Percentiles rank a stretch among this genome's conserved stretches.
Conservation (phyloP, 2,329 filamentous ascomycete species). For the Ophiostoma fasciatum region DNA sequence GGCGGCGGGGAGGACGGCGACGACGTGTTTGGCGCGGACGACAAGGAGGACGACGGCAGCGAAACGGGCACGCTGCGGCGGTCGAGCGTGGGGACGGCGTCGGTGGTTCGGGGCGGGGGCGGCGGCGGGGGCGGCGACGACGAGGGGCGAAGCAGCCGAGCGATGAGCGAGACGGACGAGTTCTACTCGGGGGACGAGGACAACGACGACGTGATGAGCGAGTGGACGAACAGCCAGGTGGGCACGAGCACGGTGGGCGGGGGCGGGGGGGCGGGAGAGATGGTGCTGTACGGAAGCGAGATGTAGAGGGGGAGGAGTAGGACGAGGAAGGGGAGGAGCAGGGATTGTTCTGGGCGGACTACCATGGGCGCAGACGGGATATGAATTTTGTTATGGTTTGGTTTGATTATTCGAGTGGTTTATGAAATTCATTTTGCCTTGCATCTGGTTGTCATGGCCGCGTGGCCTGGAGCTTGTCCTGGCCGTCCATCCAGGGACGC, state of each 20-base stretch:
- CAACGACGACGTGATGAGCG: constrained; percentile 23
- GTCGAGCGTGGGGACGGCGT: constrained; percentile 30
- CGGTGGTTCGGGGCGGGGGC: constrained; percentile 24
- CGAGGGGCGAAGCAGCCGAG: constrained; percentile 17
- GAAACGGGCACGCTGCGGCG: constrained; percentile 36
- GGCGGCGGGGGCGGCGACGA: too few relatives aligned
- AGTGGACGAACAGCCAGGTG: constrained; percentile 32
- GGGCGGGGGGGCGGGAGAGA: constrained; percentile 11
- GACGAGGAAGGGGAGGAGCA: too few relatives aligned
- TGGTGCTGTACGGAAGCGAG: constrained; percentile 11
- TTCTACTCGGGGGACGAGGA: constrained; percentile 23
- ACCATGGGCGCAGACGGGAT: too few relatives aligned
- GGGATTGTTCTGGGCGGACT: too few relatives aligned
- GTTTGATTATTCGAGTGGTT: too few relatives aligned
- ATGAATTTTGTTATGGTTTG: too few relatives aligned
- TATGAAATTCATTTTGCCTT: too few relatives aligned
- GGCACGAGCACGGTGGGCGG: constrained; percentile 13
- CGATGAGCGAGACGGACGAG: constrained; percentile 11
- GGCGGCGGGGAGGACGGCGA: background rate
- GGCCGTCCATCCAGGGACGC: constrained; percentile 69
- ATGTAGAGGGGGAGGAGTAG: too few relatives aligned
- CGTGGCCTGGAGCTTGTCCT: constrained; percentile 46
- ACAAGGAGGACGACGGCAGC: constrained; percentile 25
- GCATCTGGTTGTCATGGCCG: background rate
- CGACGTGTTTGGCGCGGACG: constrained; percentile 5